Base-by-base conservation (phyloP, 192 early-diverging fungal species). In the Lunasporangiospora selenospora region DNA sequence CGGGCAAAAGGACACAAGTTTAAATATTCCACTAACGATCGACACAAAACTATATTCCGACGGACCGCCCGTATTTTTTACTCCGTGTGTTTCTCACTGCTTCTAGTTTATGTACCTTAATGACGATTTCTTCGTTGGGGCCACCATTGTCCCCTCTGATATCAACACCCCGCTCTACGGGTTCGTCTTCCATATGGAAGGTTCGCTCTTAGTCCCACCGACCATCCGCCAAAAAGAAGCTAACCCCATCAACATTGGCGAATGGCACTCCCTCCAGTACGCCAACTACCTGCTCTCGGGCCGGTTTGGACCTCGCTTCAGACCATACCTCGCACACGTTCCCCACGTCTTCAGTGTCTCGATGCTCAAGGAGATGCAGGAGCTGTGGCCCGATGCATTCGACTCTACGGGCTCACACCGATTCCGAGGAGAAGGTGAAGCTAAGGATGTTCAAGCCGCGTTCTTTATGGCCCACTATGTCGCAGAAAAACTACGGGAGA, bases 391-490 rank as follows among this genome's bases (percentile, higher is more conserved):
- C 3, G 1, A 53, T 9, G 78, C 64, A 3, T 42, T 80, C n/a
- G 32, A 41, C 33, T 10, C 9, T 2, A 77, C 78, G 15, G 44
- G 58, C 9, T 67, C 75, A 1, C 78, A 80, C 34, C 62, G 59
- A 3, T 80, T 80, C 39, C 46, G 78, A 53, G 67, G 67, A n/a
- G 69, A 63, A 23, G 69, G 69, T 8, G 49, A 67, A 24, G 57
- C 41, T 19, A 32, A 26, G 3, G 75, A 80, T 31, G 49, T 76
- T 24, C 73, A 76, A 9, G 53, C 56, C 4, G 60, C 75, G 5
- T 80, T 80, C 52, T 53, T 80, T 15, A 73, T 75, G 48, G 62
- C 66, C 1, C 73, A 80, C 57, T 80, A 80, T 43, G 49, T 80
- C 47, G 41, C 77, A 18, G 78, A 80, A 27, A 76, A 53, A 59